Conservation (phyloP, 2,329 filamentous ascomycete genomes). For the Fusarium paranaense region DNA sequence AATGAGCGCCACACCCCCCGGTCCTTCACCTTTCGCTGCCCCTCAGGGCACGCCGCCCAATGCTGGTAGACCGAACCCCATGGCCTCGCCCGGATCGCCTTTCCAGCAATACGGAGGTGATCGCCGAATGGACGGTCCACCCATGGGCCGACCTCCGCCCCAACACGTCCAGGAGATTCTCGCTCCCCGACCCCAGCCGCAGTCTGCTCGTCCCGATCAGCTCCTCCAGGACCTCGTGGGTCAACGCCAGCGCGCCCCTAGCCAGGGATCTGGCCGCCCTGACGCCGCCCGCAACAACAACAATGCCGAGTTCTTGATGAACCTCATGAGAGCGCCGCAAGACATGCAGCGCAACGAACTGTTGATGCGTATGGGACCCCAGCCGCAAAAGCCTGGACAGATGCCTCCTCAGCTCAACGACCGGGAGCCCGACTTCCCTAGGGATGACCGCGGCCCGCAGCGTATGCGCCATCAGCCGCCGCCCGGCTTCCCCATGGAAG, state of each 20-base stretch:
- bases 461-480: slow-evolving; percentile 60
- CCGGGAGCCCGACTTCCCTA: slow-evolving; percentile 60
- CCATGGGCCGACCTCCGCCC: slow-evolving; percentile 54
- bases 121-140: slow-evolving; percentile 53
- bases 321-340: slow-evolving; percentile 74
- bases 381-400: slow-evolving; percentile 52
- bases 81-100: slow-evolving; percentile 59
- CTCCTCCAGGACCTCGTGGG: slow-evolving; percentile 70
- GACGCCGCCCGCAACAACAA: slow-evolving; percentile 64
- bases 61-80: slow-evolving; percentile 50
- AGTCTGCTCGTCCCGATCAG: slow-evolving; percentile 67
- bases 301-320: slow-evolving; percentile 87
- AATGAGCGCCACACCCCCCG: slow-evolving; percentile 58
- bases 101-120: slow-evolving; percentile 61
- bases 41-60: slow-evolving; percentile 49
- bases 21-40: slow-evolving; percentile 56
- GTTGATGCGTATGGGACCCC: slow-evolving; percentile 62
- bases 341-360: slow-evolving; percentile 66
- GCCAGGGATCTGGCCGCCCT: slow-evolving; percentile 60
- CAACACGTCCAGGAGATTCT: slow-evolving; percentile 65
- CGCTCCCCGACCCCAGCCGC: slow-evolving; percentile 62
- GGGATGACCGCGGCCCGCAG: slow-evolving; percentile 50
- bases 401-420: slow-evolving; percentile 56
- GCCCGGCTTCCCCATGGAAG: slow-evolving; percentile 65
- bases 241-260: slow-evolving; percentile 67